Conservation (phyloP, 192 early-diverging fungal genomes). For the Backusella luteola region DNA sequence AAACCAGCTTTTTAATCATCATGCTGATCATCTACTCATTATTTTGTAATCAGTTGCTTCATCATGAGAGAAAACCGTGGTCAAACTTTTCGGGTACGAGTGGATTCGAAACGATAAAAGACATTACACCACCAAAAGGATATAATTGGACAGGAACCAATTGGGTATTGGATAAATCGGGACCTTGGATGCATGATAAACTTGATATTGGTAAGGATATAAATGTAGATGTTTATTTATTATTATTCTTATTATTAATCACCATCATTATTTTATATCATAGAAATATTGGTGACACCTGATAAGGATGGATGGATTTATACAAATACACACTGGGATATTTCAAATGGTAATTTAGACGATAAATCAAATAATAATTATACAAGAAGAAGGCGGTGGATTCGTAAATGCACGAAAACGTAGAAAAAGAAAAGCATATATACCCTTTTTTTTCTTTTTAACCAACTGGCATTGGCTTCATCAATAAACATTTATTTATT, state of each 20-base stretch:
- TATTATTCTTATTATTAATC: neutral
- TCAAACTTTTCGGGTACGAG: constrained; percentile 31
- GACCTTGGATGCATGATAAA: constrained; percentile 36
- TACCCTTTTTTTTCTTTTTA: neutral
- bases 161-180: constrained; percentile 35
- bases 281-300: constrained; percentile 29
- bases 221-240: neutral
- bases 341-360: neutral
- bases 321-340: constrained; percentile 35
- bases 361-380: constrained; percentile 10
- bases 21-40: neutral
- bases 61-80: constrained; percentile 33
- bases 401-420: constrained; percentile 17
- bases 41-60: constrained; percentile 18
- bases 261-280: neutral
- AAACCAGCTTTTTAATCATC: neutral
- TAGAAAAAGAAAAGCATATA: neutral
- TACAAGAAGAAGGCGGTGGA: constrained; percentile 35
- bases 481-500: neutral
- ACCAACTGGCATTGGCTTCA: neutral
- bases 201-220: constrained; percentile 27
- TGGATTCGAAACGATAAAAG: constrained; percentile 19
- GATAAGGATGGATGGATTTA: constrained; percentile 45
- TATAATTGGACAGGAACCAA: constrained; percentile 34
- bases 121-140: constrained; percentile 25